Evolutionary conservation across 192 early-diverging fungal species (phyloP), one percentile per base, ranked within the genome.

Genomic region (Entrophospora sp.): DNA sequence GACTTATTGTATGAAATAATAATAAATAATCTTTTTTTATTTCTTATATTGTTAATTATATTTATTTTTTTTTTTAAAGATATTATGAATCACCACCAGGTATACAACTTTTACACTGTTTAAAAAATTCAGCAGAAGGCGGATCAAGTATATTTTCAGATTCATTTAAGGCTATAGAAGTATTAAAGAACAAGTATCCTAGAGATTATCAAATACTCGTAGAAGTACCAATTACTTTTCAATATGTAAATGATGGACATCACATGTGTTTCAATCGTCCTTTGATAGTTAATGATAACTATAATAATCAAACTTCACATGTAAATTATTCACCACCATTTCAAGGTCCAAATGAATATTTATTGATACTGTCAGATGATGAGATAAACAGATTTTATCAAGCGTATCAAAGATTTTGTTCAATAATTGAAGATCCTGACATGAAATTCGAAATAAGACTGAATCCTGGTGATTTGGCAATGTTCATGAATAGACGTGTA

Each of bases 301-400:
- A 64, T 66, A 70, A 77, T 30, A 55, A 70, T 58, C n/a, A n/a
- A n/a, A 61, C 73, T 14, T 67, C 73, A 55, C 83, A 71, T 24
- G 84, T 92, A 10, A 89, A 87, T 67, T 91, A 93, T 58, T 73
- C 87, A 0, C 91, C 91, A 24, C 91, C 90, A 27, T 93, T 93
- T 78, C 90, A 92, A 74, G 91, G 89, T 0, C 89, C 87, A 12
- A 60, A 89, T 35, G 75, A 77, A 37, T 8, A 70, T 5, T 43
- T 60, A n/a, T 52, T 51, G 8, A 42, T 7, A 25, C 8, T 20
- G 10, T 13, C 24, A 51, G 45, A 65, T 24, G 43, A 68, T 27
- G 72, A 80, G 13, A 74, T 74, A 1, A 56, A 73, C 3, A 64
- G 81, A 20, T 88, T 89, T 61, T 90, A 92, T 67, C 56, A 71